Base-by-base conservation (phyloP, 148 eudicot genomes). In the Diospyros kaki region DNA sequence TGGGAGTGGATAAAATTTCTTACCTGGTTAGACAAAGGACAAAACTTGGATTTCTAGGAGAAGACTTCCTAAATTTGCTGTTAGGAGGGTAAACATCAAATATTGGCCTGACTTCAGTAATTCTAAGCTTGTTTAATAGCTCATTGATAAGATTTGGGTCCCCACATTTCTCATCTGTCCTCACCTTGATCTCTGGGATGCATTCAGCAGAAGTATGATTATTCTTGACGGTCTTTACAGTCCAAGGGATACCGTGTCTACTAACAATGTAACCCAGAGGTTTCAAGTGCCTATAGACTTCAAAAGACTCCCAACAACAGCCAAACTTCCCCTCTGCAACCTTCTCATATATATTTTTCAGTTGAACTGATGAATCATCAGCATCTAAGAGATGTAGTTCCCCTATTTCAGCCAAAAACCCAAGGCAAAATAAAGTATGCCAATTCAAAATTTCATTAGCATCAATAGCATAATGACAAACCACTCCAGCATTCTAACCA, bases 21-120 rank as follows among this genome's bases (percentile, higher is more conserved):
- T 86, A 93, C 99, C 94, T 81, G 59, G 85, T 77, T 63, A 89
- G 71, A 79, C 82, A 91, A 66, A 92, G 82, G 55, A 85, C 66
- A 81, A 87, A 92, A 80, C 75, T 83, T 64, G 97, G 94, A 84
- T 80, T 81, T 18, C 97, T 97, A 18, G 98, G 94, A 50, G 85
- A 84, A 41, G 98, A 90, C 75, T 95, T 95, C 74, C 83, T 90
- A 64, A 95, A 95, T 77, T 85, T 86, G 86, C 96, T 85, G 77
- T 90, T 92, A 38, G 97, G 98, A 78, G 87, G 91, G 73, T 85
- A 95, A 76, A 95, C 97, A 76, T 95, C 94, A 81, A 85, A 92
- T 41, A 84, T 71, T 18, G 90, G 89, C 80, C 79, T 83, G 51
- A 62, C 70, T 76, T 86, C 91, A n/a, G 62, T 66, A 12, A 95